A percentile compares a stretch with the other conserved stretches of the same genome.
phyloP scores from a whole-genome alignment of 1,284 basidiomycete genomes.

The Cryptococcus jaspeensis region DNA sequence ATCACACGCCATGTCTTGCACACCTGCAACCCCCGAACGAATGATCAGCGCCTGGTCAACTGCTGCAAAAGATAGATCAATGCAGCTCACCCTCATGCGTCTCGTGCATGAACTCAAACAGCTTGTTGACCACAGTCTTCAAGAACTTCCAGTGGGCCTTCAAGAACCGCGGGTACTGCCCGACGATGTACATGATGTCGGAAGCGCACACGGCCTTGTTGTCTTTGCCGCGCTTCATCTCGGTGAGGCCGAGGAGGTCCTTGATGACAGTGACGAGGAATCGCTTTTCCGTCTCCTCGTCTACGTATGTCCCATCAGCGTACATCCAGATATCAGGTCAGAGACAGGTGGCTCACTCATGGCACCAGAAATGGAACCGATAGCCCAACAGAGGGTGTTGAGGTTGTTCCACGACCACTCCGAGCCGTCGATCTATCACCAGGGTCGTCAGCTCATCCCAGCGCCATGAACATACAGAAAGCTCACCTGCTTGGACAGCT shows the following conservation, averaged over 20 bases:
- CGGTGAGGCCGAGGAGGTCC: slow-evolving; percentile 91
- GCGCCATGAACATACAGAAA: too few relatives aligned
- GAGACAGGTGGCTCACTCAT: slow-evolving; percentile 72
- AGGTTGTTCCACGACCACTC: slow-evolving; percentile 99
- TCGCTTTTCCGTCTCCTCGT: slow-evolving; percentile 97
- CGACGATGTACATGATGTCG: slow-evolving; percentile 99
- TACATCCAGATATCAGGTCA: neutral
- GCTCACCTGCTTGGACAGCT: slow-evolving; percentile 80
- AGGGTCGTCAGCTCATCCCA: slow-evolving; percentile 4
- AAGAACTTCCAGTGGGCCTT: slow-evolving; percentile 99
- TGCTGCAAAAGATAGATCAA: neutral
- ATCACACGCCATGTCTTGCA: slow-evolving; percentile 99
- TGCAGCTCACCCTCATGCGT: slow-evolving; percentile 80
- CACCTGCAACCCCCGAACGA: slow-evolving; percentile 60
- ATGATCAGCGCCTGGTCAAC: neutral
- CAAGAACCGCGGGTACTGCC: slow-evolving; percentile 98
- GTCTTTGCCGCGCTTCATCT: slow-evolving; percentile 99
- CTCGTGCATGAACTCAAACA: slow-evolving; percentile 99
- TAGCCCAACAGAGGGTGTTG: slow-evolving; percentile 99
- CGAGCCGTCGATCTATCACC: slow-evolving; percentile 71
- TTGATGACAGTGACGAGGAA: slow-evolving; percentile 99
- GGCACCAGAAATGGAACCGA: slow-evolving; percentile 97
- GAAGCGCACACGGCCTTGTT: slow-evolving; percentile 99
- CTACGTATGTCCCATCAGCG: slow-evolving; percentile 50
- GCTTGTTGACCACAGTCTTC: slow-evolving; percentile 99